Evolutionary conservation across 2,329 filamentous ascomycete genomes (phyloP), one percentile per base, ranked within the genome.

Genomic region (Botryotinia calthae): DNA sequence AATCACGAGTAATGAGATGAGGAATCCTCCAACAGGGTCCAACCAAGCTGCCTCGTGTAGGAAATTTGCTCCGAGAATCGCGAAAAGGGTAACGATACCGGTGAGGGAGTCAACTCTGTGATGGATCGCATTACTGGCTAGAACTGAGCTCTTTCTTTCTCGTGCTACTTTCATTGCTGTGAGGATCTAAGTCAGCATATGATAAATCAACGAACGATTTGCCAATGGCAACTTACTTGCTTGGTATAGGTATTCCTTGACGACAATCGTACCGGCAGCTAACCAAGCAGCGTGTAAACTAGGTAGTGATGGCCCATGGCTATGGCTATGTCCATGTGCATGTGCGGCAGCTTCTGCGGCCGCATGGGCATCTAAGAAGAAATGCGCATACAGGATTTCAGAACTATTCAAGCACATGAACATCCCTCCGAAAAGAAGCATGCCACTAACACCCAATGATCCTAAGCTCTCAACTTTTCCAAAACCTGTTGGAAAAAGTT

Each of bases 401-500:
- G 89, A 86, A 78, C 91, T 92, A 82, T 92, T 91, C 83, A 92
- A 89, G 75, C 94, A 94, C 92, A 99, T 98, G 82, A 97, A 94
- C 75, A 97, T 84, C 68, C 96, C 96, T 75, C 96, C 96, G 65
- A 91, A 89, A 2, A 99, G 87, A 78, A 99, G 86, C 84, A 99
- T 92, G 75, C 94, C 91, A 77, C 95, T 98, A 48, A 99, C 96
- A 25, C 95, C 96, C 73, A 99, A 84, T 34, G 94, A 96, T 31
- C 96, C 96, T 80, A 99, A 84, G 79, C 94, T 97, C 85, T 99
- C 96, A n/a, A 99, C 89, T 85, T 99, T 99, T 81, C 96, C 96
- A 81, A 97, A 99, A 2, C 96, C 96, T 79, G 90, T 89, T 2
- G 96, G 96, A 81, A 97, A 99, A 58, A 88, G 88, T 71, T 92